Evolutionary conservation across 2,329 filamentous ascomycete species (phyloP).

Genomic region (Fusarium sp.): DNA sequence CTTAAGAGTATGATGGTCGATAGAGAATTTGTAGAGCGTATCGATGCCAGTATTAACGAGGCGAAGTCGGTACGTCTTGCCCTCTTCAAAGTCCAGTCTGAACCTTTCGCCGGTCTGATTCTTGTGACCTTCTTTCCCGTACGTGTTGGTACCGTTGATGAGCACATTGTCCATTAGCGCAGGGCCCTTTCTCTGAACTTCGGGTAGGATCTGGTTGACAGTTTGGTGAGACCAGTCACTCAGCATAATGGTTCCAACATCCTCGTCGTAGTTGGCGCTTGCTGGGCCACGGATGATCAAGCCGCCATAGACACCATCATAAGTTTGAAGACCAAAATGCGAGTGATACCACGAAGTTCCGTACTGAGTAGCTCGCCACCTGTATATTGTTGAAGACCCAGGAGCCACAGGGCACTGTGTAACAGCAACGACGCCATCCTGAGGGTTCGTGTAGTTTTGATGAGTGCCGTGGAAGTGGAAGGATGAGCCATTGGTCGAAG

Average conservation of each 20-base stretch:
- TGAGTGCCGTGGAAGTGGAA: conserved; percentile 74
- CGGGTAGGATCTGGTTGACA: conserved; percentile 52
- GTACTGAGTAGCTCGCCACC: conserved; percentile 66
- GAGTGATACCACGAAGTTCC: conserved; percentile 72
- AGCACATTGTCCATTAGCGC: conserved; percentile 58
- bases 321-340: conserved; percentile 64
- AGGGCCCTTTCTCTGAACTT: conserved; percentile 33
- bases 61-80: conserved; percentile 60
- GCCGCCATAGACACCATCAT: conserved; percentile 69
- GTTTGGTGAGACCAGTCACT: conserved; percentile 68
- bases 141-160: conserved; percentile 59
- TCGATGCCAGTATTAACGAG: conserved; percentile 63
- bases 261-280: conserved; percentile 70
- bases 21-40: conserved; percentile 60
- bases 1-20: conserved; percentile 67
- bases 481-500: conserved; percentile 65
- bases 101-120: conserved; percentile 51
- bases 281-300: conserved; percentile 72
- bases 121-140: conserved; percentile 26
- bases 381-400: conserved; percentile 66
- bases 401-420: conserved; percentile 66
- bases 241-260: conserved; percentile 69
- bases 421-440: conserved; percentile 67
- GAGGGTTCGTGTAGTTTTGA: conserved; percentile 64
- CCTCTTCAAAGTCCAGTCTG: conserved; percentile 54